These are phyloP conservation scores for Sporobolomyces phaffii DNA, from an alignment of 768 basidiomycete genomes.

Conservation along the genomic window DNA sequence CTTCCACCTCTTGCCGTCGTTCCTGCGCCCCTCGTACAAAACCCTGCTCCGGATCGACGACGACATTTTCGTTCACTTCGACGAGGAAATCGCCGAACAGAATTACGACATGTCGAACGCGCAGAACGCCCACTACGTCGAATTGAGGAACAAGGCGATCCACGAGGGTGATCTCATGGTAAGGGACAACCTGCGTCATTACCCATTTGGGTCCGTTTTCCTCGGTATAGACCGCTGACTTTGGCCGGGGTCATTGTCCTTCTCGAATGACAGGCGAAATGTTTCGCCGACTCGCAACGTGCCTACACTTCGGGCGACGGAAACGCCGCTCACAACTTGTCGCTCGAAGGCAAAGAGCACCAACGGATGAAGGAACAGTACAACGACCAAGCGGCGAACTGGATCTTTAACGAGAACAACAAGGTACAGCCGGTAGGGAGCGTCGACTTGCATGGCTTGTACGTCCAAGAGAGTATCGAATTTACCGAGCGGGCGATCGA, in stretches of 20 bases:
- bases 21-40: constrained; percentile 27
- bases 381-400: constrained; percentile 74
- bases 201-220: not conserved
- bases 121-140: constrained; percentile 58
- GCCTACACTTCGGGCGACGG: constrained; percentile 70
- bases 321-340: constrained; percentile 72
- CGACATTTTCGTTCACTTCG: constrained; percentile 5
- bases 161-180: constrained; percentile 74
- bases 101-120: constrained; percentile 38
- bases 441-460: constrained; percentile 83
- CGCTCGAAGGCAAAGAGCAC: constrained; percentile 71
- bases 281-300: constrained; percentile 55
- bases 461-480: constrained; percentile 83
- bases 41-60: constrained; percentile 11
- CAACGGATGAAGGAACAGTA: constrained; percentile 68
- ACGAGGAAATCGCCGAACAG: constrained; percentile 8
- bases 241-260: no score
- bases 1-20: constrained; percentile 15
- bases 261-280: constrained; percentile 41
- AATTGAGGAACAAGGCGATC: constrained; percentile 68
- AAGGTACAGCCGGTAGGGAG: constrained; percentile 68
- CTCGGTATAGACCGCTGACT: no score
- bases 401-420: constrained; percentile 84
- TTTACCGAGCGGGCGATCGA: constrained; percentile 63
- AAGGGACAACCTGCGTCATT: no score